These are phyloP conservation scores for Elaeagnus macrophylla DNA, from an alignment of 306 rosid genomes.

Conservation along the genomic window DNA sequence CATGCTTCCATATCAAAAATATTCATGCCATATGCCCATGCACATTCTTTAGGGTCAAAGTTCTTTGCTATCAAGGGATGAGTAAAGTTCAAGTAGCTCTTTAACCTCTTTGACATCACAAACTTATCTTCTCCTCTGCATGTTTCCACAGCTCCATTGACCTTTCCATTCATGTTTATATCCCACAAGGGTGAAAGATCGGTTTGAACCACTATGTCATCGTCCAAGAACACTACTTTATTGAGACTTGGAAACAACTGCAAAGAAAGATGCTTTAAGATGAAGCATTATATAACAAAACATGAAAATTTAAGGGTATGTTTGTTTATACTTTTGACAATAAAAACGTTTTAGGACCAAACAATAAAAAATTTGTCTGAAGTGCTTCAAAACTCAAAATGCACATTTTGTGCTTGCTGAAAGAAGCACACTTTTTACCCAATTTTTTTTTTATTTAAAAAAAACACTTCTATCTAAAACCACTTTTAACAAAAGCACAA, in stretches of 20 bases:
- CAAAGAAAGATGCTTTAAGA: constrained; percentile 11
- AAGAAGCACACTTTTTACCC: too few species aligned
- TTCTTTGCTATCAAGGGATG: constrained; percentile 63
- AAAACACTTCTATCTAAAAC: too few species aligned
- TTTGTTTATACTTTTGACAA: too few species aligned
- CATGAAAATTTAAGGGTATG: too few species aligned
- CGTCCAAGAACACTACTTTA: constrained; percentile 93
- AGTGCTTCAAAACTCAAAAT: too few species aligned
- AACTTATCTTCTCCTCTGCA: constrained; percentile 84
- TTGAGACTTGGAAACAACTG: constrained; percentile 92
- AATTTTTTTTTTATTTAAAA: too few species aligned
- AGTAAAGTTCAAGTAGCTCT: constrained; percentile 93
- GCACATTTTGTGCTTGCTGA: too few species aligned
- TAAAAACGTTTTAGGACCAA: too few species aligned
- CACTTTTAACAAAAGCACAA: too few species aligned
- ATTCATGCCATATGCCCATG: constrained; percentile 99
- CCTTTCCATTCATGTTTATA: constrained; percentile 83
- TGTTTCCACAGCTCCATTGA: constrained; percentile 96
- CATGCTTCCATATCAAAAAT: constrained; percentile 91
- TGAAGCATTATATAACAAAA: neutral
- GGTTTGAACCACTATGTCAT: constrained; percentile 87
- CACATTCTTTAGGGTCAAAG: constrained; percentile 73
- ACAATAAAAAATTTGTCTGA: too few species aligned
- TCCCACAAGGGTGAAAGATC: constrained; percentile 99
- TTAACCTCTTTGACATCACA: constrained; percentile 90